phyloP scores from a whole-genome alignment of 2,329 filamentous ascomycete species.

The Chaetomiaceae sp. region DNA sequence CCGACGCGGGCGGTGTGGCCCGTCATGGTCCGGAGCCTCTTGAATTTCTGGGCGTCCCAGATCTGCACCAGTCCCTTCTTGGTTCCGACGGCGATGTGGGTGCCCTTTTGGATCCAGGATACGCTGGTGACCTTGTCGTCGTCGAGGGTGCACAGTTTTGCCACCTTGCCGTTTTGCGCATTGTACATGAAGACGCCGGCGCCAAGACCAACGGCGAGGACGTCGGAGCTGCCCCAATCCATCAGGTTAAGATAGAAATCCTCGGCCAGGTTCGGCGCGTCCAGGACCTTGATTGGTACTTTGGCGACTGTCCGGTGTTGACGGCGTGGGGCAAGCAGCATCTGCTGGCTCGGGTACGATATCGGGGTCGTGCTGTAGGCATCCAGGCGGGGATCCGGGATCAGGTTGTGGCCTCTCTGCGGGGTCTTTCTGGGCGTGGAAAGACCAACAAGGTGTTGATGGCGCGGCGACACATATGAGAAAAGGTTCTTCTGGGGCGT shows the following conservation, averaged over 20 bases:
- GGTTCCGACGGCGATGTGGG: constrained; percentile 91
- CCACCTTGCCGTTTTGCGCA: constrained; percentile 82
- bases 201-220: constrained; percentile 86
- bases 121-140: constrained; percentile 96
- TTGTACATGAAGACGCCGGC: constrained; percentile 99
- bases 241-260: constrained; percentile 98
- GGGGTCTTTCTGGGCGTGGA: constrained; percentile 86
- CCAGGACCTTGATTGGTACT: constrained; percentile 94
- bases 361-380: constrained; percentile 95
- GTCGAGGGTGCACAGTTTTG: constrained; percentile 85
- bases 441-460: constrained; percentile 71
- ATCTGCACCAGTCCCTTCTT: constrained; percentile 94
- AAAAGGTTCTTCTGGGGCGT: constrained; percentile 98
- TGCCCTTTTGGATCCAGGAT: constrained; percentile 96
- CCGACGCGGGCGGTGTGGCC: constrained; percentile 92
- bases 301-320: constrained; percentile 89
- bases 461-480: constrained; percentile 75
- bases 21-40: constrained; percentile 90
- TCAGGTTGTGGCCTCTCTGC: constrained; percentile 79
- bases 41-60: constrained; percentile 87
- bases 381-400: constrained; percentile 84
- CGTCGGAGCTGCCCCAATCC: constrained; percentile 94
- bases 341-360: constrained; percentile 85
- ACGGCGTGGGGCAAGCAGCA: constrained; percentile 84
- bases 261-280: constrained; percentile 91